phyloP scores from a whole-genome alignment of 169 alveolate species.

The Cyclospora cayetanensis region DNA sequence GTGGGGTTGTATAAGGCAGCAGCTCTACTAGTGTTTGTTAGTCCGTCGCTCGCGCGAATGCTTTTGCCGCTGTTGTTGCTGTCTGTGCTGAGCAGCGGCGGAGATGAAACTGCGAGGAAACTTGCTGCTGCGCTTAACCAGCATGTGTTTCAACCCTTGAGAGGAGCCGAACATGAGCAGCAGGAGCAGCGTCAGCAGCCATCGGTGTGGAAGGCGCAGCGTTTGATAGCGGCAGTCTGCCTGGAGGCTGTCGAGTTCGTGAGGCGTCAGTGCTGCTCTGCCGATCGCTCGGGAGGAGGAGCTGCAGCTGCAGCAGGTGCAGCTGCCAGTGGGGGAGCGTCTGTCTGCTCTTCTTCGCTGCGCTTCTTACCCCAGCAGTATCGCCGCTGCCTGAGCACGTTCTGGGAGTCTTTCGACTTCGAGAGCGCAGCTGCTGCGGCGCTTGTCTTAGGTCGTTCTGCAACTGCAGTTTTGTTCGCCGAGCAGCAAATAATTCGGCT shows the following conservation, averaged over 20 bases:
- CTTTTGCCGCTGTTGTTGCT: slow-evolving; percentile 34
- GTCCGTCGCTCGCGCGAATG: slow-evolving; percentile 22
- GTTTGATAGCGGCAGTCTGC: background rate
- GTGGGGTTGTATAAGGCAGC: slow-evolving; percentile 21
- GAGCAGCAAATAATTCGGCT: slow-evolving; percentile 2
- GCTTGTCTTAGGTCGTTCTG: background rate
- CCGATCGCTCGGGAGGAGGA: background rate
- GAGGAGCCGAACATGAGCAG: background rate
- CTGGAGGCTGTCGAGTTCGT: slow-evolving; percentile 3
- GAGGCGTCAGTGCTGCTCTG: background rate
- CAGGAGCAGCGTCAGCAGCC: background rate
- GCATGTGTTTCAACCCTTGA: background rate
- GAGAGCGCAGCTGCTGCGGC: slow-evolving; percentile 25
- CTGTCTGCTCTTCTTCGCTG: background rate
- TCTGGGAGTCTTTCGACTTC: background rate
- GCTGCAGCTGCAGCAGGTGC: slow-evolving; percentile 30
- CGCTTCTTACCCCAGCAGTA: background rate
- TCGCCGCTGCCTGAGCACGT: background rate
- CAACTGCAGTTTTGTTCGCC: slow-evolving; percentile 4
- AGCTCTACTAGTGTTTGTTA: background rate
- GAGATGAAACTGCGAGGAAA: background rate
- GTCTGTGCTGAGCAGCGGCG: slow-evolving; percentile 8
- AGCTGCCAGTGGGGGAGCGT: background rate
- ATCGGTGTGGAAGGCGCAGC: background rate
- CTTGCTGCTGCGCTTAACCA: slow-evolving; percentile 13